phyloP scores from a whole-genome alignment of 441 rosid species.

The Gossypium schwendimanii region DNA sequence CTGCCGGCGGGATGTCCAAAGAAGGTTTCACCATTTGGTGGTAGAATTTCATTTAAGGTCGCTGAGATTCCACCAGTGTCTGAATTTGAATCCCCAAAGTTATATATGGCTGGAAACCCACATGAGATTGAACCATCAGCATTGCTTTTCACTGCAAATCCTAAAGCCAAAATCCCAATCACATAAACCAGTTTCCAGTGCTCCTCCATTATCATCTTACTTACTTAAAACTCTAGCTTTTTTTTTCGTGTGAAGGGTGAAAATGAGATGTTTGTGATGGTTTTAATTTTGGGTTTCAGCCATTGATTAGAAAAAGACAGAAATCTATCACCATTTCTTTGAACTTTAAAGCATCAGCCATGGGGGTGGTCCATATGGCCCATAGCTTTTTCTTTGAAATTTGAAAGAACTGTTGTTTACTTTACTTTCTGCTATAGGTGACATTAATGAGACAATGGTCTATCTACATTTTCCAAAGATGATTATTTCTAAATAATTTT shows the following conservation, averaged over 20 bases:
- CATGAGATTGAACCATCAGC: conserved; percentile 19
- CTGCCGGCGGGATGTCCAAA: conserved; percentile 67
- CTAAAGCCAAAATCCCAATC: conserved; percentile 16
- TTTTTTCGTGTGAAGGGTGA: neutral
- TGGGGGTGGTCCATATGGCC: neutral
- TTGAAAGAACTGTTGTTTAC: neutral
- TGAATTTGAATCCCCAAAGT: conserved; percentile 84
- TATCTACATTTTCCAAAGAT: neutral
- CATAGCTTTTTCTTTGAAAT: neutral
- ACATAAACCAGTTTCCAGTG: conserved; percentile 4
- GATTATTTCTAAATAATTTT: too few species aligned
- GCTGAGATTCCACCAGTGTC: conserved; percentile 28
- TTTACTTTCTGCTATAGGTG: neutral
- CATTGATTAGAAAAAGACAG: neutral
- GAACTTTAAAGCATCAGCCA: neutral
- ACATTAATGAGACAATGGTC: neutral
- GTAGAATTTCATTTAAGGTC: conserved; percentile 33
- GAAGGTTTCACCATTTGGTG: conserved; percentile 70
- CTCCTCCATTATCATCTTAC: conserved; percentile 10
- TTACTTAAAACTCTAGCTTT: too few species aligned
- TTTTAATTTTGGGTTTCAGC: neutral
- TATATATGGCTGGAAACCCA: conserved; percentile 55
- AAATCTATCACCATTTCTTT: neutral
- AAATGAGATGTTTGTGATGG: neutral
- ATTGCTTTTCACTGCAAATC: conserved; percentile 5